Base-by-base conservation (phyloP, 1,139 yeast species). In the Candida sp. region DNA sequence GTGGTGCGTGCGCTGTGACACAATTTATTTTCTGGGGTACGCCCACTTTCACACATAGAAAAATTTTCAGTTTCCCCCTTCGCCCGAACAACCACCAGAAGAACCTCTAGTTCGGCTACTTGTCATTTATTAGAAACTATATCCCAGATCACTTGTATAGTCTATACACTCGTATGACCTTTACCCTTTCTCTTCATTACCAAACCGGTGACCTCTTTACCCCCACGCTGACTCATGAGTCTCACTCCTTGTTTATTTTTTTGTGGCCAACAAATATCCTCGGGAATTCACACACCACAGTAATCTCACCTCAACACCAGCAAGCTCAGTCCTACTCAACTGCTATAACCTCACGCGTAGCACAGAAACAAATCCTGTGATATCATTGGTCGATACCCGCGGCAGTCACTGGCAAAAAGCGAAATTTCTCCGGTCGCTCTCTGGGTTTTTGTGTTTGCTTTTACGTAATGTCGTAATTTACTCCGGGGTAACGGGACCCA, bases 401-500 rank as follows among this genome's bases (percentile, higher is more conserved):
- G 17, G 2, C 17, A 17, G 6, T 26, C 17, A 17, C 22, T 12
- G 6, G 17, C 5, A 30, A 42, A 42, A 42, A 31, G 37, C 44
- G 44, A 42, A 1, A 31, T 23, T 17, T 11, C 43, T 40, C 43
- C 43, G 43, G 33, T 12, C 26, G 7, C n/a, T 6, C 28, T 17
- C 17, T 17, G 17, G 23, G 4, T 38, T 23, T 38, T 23, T 38
- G 31, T 40, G 22, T 22, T 17, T 17, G 17, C 17, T 17, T 17
- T 17, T 17, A 17, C 2, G 17, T 17, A 17, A 17, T 17, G 17
- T 17, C 17, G 17, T 17, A 17, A 17, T 8, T 28, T 11, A 44
- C 46, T 44, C 46, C 46, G 41, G 46, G 41, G 41, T 28, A 44
- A 37, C 41, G 41, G 46, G 41, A 44, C 46, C 28, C 27, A 22